Conservation (phyloP, 441 rosid species). For the Viola pubescens region DNA sequence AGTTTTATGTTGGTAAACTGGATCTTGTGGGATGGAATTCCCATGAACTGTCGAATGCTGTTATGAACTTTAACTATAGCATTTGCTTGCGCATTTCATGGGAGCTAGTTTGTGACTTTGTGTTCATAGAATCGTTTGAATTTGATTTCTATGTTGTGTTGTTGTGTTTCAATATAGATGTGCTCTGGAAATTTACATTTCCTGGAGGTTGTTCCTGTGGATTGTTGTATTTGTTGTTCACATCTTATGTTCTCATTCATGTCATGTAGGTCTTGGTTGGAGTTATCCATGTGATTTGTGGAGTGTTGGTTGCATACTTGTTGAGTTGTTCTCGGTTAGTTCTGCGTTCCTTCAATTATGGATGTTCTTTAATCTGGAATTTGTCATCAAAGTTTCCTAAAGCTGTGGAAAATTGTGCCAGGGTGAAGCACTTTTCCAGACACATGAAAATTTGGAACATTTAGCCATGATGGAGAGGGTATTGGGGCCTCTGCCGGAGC, state of each 20-base stretch:
- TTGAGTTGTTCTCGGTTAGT: slow-evolving; percentile 67
- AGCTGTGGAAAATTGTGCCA: slow-evolving; percentile 19
- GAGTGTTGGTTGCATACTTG: slow-evolving; percentile 79
- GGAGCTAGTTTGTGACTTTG: neutral
- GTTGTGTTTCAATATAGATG: neutral
- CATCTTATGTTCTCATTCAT: slow-evolving; percentile 4
- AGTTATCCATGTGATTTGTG: slow-evolving; percentile 82
- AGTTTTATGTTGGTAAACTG: no score
- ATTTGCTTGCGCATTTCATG: neutral
- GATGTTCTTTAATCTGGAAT: neutral
- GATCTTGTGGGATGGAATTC: neutral
- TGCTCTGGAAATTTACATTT: neutral
- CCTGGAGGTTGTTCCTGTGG: neutral
- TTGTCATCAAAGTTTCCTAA: slow-evolving; percentile 1
- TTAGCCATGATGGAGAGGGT: slow-evolving; percentile 94
- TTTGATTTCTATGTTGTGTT: neutral
- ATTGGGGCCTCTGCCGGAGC: slow-evolving; percentile 68
- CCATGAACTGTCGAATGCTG: neutral
- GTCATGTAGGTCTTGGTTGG: slow-evolving; percentile 73
- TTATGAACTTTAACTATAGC: neutral
- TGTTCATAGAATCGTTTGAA: neutral
- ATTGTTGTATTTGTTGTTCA: neutral
- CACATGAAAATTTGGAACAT: slow-evolving; percentile 79
- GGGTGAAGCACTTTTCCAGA: slow-evolving; percentile 80
- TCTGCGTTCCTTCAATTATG: neutral